Conservation (phyloP, 2,329 filamentous ascomycete genomes). For the Paecilomyces dactylethromorphus region DNA sequence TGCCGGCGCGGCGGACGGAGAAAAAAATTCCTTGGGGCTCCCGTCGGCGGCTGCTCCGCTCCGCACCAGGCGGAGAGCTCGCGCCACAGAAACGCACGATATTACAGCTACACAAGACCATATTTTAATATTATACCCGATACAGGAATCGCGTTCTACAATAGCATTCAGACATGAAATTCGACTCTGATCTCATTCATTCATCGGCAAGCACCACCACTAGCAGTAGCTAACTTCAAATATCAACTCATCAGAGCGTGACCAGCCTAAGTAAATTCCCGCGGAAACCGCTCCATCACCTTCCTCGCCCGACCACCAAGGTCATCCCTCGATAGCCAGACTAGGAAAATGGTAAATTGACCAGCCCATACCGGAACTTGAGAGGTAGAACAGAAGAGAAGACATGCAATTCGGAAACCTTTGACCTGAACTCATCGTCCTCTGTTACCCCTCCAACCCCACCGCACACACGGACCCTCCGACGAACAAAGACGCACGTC, state of each 20-base stretch:
- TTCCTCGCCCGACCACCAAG: neutral
- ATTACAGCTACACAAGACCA: neutral
- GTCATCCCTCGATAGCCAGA: neutral
- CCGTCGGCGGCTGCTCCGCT: neutral
- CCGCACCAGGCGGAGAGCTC: neutral
- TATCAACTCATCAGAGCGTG: slow-evolving; percentile 10
- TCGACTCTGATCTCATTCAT: slow-evolving; percentile 10
- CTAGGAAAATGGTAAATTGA: slow-evolving; percentile 18
- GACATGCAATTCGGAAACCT: neutral
- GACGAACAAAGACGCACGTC: slow-evolving; percentile 11
- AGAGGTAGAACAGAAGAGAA: slow-evolving; percentile 11
- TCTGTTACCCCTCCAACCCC: slow-evolving; percentile 24
- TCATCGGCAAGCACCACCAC: slow-evolving; percentile 13
- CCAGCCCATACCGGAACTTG: slow-evolving; percentile 24
- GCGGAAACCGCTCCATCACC: slow-evolving; percentile 29
- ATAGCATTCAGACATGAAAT: neutral
- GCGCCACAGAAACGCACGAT: neutral
- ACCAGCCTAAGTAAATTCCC: slow-evolving; percentile 22
- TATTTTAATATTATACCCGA: neutral
- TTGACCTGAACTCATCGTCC: neutral
- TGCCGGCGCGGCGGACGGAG: neutral
- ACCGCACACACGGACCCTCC: slow-evolving; percentile 28
- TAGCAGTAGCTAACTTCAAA: slow-evolving; percentile 13
- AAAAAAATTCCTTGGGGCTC: neutral
- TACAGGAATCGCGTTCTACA: neutral